Conservation (phyloP, 257 asterid genomes). For the Nicotiana obtusifolia region DNA sequence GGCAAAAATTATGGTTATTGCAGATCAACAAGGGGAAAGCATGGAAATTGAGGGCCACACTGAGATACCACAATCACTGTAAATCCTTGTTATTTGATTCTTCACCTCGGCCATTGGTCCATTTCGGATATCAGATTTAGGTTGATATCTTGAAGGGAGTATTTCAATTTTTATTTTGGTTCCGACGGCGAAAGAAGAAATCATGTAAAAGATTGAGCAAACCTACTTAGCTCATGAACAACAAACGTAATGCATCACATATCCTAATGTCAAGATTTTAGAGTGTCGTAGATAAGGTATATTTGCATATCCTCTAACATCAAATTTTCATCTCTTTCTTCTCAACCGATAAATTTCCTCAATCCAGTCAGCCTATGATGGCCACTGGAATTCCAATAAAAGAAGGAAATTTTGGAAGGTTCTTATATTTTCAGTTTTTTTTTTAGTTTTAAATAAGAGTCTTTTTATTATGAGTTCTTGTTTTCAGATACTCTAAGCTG, state of each 20-base stretch:
- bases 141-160: background rate
- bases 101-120: background rate
- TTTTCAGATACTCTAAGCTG: background rate
- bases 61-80: background rate
- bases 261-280: background rate
- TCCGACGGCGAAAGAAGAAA: background rate
- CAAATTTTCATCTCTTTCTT: background rate
- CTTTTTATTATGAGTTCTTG: background rate
- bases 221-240: background rate
- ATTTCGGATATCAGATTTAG: background rate
- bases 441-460: background rate
- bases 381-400: background rate
- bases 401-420: background rate
- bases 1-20: conserved; percentile 15
- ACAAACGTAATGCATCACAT: background rate
- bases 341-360: background rate
- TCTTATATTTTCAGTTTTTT: background rate
- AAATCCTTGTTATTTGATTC: background rate
- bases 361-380: background rate
- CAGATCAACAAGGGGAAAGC: conserved; percentile 23
- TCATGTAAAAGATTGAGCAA: background rate
- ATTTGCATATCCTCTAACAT: background rate
- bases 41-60: background rate
- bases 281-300: background rate
- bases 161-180: background rate